phyloP scores from a whole-genome alignment of 2,329 filamentous ascomycete genomes.

The Hyphodiscus sp. region DNA sequence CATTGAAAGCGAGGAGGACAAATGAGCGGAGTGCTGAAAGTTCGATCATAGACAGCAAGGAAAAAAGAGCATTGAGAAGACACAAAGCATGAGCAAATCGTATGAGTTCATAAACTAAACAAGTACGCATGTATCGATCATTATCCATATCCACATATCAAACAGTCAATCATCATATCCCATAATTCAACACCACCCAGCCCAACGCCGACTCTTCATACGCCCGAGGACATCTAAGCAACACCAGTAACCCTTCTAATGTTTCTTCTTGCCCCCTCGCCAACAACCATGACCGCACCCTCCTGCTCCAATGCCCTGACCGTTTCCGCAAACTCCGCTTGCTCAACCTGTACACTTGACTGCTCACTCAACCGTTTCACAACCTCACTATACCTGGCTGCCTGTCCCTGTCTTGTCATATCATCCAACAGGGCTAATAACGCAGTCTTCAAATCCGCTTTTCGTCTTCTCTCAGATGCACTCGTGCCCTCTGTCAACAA shows the following conservation, averaged over 20 bases:
- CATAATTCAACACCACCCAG: not conserved
- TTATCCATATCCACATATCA: not conserved
- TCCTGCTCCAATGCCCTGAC: conserved; percentile 78
- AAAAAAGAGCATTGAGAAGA: not conserved
- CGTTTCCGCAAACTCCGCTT: conserved; percentile 74
- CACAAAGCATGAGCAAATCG: not conserved
- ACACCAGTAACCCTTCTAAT: conserved; percentile 67
- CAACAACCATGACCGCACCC: conserved; percentile 70
- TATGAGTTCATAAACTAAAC: not conserved
- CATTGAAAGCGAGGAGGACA: conserved; percentile 19
- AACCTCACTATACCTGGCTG: conserved; percentile 74
- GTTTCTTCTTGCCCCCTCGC: conserved; percentile 77
- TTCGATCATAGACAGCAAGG: not conserved
- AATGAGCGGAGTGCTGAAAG: not conserved
- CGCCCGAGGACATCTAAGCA: conserved; percentile 22
- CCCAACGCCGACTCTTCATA: not conserved
- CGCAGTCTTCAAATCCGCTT: conserved; percentile 77
- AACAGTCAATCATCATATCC: not conserved
- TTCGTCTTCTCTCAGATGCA: conserved; percentile 75
- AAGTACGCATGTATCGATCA: not conserved
- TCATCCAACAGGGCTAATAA: conserved; percentile 74
- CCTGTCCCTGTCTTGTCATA: conserved; percentile 59
- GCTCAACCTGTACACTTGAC: conserved; percentile 65
- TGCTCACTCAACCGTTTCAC: conserved; percentile 65
- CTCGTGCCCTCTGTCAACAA: conserved; percentile 91